Evolutionary conservation across 139 green algal species (phyloP).

Genomic region (Chlorella sorokiniana): DNA sequence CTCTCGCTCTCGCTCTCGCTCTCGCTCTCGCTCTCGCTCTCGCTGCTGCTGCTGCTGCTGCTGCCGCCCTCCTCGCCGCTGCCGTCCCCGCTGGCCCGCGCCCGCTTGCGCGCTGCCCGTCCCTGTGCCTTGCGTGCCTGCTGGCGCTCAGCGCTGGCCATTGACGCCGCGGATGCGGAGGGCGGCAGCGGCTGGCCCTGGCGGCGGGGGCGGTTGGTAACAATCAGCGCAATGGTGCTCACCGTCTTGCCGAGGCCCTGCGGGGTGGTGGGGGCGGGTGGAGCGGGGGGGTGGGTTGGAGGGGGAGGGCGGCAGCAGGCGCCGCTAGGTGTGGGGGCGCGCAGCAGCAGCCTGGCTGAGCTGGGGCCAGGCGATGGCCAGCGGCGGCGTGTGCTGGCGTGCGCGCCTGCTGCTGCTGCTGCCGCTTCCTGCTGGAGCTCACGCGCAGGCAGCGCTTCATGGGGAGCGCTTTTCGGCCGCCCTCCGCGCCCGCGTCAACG

Average conservation of each 20-base stretch:
- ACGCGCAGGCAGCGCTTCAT: too few species aligned
- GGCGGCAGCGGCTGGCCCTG: slow-evolving; percentile 15
- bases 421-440: too few species aligned
- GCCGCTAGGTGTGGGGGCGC: too few species aligned
- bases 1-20: not conserved
- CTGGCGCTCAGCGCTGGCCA: not conserved
- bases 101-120: slow-evolving; percentile 19
- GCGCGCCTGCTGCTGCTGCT: too few species aligned
- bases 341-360: too few species aligned
- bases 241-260: slow-evolving; percentile 88
- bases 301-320: not conserved
- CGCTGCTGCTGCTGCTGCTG: slow-evolving; percentile 13
- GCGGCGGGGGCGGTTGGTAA: slow-evolving; percentile 52
- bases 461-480: too few species aligned
- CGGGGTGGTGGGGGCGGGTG: not conserved
- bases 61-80: not conserved
- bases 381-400: too few species aligned
- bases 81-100: not conserved
- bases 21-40: not conserved
- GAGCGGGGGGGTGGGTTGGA: not conserved
- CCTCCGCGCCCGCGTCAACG: too few species aligned
- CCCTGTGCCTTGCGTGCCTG: too few species aligned
- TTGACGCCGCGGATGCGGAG: not conserved
- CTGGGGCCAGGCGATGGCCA: too few species aligned
- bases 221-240: slow-evolving; percentile 77